Conservation (phyloP, 2,329 filamentous ascomycete species). For the Magnaporthiopsis incrustans region DNA sequence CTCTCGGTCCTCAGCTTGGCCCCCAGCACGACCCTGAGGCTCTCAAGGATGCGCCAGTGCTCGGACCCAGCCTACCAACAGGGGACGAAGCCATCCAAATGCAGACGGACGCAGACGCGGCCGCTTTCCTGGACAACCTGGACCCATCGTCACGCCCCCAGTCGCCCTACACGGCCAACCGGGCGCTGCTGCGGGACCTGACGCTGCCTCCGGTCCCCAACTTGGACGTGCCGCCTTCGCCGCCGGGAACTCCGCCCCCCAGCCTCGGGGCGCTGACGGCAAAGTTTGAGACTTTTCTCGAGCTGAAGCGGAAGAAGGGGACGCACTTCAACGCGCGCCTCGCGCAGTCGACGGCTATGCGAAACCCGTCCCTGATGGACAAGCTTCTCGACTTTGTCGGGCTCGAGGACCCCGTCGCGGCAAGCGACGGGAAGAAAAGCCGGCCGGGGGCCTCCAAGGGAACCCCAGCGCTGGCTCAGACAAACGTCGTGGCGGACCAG, state of each 20-base stretch:
- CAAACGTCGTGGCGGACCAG: constrained; percentile 28
- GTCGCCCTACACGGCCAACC: constrained; percentile 61
- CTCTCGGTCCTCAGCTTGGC: neutral
- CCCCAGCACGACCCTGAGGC: constrained; percentile 3
- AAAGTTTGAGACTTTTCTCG: constrained; percentile 67
- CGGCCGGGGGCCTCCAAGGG: neutral
- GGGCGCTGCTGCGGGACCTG: constrained; percentile 59
- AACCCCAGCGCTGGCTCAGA: constrained; percentile 21
- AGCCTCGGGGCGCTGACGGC: constrained; percentile 37
- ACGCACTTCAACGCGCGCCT: constrained; percentile 74
- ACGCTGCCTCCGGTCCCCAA: constrained; percentile 67
- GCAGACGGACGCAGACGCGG: constrained; percentile 1
- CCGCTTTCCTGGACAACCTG: neutral
- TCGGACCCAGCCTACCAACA: constrained; percentile 14
- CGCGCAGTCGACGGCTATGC: constrained; percentile 55
- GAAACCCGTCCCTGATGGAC: constrained; percentile 64
- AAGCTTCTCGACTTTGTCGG: constrained; percentile 66
- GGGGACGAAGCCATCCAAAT: constrained; percentile 5
- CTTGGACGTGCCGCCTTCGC: constrained; percentile 67
- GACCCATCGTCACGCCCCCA: constrained; percentile 20
- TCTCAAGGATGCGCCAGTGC: constrained; percentile 5
- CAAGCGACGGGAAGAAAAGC: constrained; percentile 13
- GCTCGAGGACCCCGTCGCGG: constrained; percentile 22
- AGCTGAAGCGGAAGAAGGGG: constrained; percentile 62
- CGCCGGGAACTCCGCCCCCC: constrained; percentile 50